Percentiles rank a stretch among this genome's conserved stretches.
Evolutionary conservation across 345 rosid species (phyloP).

Genomic region (Bruguiera parviflora): DNA sequence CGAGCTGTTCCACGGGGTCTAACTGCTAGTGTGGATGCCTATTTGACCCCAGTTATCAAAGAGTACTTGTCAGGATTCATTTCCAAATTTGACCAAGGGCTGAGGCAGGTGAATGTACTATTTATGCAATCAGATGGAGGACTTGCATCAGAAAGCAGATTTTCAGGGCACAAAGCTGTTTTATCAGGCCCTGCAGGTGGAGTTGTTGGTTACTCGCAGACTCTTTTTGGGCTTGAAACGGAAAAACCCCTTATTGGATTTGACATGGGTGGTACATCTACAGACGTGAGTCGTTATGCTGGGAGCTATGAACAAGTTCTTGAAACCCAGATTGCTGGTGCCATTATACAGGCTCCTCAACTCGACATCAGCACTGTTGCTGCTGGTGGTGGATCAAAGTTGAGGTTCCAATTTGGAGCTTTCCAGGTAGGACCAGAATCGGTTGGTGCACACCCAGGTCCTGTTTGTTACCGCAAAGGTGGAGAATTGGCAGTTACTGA

Average conservation of each 20-base stretch:
- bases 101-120: slow-evolving; percentile 70
- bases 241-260: slow-evolving; percentile 93
- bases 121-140: slow-evolving; percentile 99
- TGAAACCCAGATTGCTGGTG: slow-evolving; percentile 97
- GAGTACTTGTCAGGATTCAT: slow-evolving; percentile 89
- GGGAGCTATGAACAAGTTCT: slow-evolving; percentile 95
- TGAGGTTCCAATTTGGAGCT: slow-evolving; percentile 90
- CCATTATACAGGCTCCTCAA: slow-evolving; percentile 97
- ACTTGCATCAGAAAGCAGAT: slow-evolving; percentile 83
- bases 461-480: slow-evolving; percentile 91
- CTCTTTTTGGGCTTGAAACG: slow-evolving; percentile 86
- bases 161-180: slow-evolving; percentile 97
- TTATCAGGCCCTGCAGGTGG: slow-evolving; percentile 99
- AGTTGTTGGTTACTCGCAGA: slow-evolving; percentile 94
- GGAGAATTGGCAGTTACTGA: slow-evolving; percentile 92
- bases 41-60: slow-evolving; percentile 86
- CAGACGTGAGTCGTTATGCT: slow-evolving; percentile 96
- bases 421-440: slow-evolving; percentile 94
- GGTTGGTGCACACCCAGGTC: slow-evolving; percentile 98
- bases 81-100: slow-evolving; percentile 74
- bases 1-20: slow-evolving; percentile 97
- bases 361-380: slow-evolving; percentile 97
- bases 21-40: slow-evolving; percentile 95
- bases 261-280: slow-evolving; percentile 99
- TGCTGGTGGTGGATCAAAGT: slow-evolving; percentile 96